Base-by-base conservation (phyloP, 139 green algal species). In the Klebsormidium nitens region DNA sequence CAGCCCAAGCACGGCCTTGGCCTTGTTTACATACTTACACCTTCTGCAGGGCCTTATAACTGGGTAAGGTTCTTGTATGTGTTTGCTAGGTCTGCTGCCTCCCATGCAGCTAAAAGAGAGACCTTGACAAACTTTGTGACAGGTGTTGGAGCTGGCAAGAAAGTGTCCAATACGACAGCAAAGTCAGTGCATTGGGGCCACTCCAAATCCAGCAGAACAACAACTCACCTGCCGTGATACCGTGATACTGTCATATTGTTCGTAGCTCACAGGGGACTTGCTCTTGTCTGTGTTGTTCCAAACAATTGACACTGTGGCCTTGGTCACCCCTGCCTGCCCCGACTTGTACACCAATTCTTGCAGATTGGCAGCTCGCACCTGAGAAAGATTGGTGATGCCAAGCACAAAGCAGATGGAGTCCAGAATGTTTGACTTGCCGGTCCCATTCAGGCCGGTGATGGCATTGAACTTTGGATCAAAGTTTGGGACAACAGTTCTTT, bases 271-370 rank as follows among this genome's bases (percentile, higher is more conserved):
- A 5, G 95, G 95, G 38, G 83, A 87, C 11, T 62, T 86, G 1
- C 52, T 69, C 61, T 90, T 90, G 73, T 97, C 88, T 2, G 74
- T 50, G 60, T 97, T 98, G 77, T 96, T 90, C 74, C 96, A 99
- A 0, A 90, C 89, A 38, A 99, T 95, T n/a, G 87, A 96, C 2
- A 99, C 95, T 0, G 82, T 91, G 26, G 95, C 95, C 64, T 97
- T 96, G n/a, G 89, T 96, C 11, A 98, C 82, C 6, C 95, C 95
- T 2, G 95, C 95, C 68, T 96, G 92, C 1, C 95, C 95, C 68
- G 97, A 89, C 84, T 99, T 98, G 77, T 99, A 99, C 3, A 99
- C 89, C 5, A 99, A 86, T 73, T 99, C 95, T 80, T 97, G 91
- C 71, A 99, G 72, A 82, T 73, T 95, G 63, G 62, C 81, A 0